Conservation (phyloP, 306 rosid genomes). For the Oemleria cerasiformis region DNA sequence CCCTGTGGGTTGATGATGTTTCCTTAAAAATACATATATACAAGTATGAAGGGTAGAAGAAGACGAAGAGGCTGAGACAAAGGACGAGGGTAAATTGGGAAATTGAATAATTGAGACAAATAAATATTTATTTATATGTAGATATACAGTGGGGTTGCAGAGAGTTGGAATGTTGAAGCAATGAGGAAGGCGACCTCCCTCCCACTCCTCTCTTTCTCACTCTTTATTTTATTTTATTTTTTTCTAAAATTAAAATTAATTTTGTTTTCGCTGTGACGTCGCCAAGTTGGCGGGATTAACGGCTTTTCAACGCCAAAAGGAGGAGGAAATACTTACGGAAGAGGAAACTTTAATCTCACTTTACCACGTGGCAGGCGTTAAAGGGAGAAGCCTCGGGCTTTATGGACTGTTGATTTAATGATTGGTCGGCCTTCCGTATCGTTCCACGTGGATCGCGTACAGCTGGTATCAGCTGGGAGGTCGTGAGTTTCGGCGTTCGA, state of each 20-base stretch:
- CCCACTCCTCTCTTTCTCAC: constrained; percentile 53
- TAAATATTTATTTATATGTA: constrained; percentile 7
- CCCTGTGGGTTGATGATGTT: constrained; percentile 32
- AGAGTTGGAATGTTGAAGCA: constrained; percentile 80
- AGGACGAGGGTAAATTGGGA: constrained; percentile 44
- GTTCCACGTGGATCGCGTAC: constrained; percentile 43
- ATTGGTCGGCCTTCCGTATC: constrained; percentile 16
- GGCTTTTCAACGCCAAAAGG: constrained; percentile 67
- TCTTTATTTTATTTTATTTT: background rate
- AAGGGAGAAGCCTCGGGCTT: constrained; percentile 7
- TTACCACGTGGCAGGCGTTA: constrained; percentile 42
- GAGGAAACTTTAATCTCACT: constrained; percentile 11
- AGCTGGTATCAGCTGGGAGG: constrained; percentile 32
- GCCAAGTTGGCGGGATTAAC: constrained; percentile 61
- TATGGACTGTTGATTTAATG: constrained; percentile 18
- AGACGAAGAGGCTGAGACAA: constrained; percentile 24
- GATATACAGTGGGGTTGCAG: constrained; percentile 35
- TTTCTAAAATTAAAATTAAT: background rate
- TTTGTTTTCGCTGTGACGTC: constrained; percentile 31
- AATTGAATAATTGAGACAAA: constrained; percentile 11
- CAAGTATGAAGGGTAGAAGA: constrained; percentile 17
- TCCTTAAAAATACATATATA: constrained; percentile 30
- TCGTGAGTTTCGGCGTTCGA: background rate
- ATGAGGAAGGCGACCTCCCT: constrained; percentile 78
- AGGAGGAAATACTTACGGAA: background rate